A percentile compares a stretch with the other conserved stretches of the same genome.
These are phyloP conservation scores for Fallopia convolvulus DNA, from an alignment of 148 eudicot species.

Conservation along the genomic window DNA sequence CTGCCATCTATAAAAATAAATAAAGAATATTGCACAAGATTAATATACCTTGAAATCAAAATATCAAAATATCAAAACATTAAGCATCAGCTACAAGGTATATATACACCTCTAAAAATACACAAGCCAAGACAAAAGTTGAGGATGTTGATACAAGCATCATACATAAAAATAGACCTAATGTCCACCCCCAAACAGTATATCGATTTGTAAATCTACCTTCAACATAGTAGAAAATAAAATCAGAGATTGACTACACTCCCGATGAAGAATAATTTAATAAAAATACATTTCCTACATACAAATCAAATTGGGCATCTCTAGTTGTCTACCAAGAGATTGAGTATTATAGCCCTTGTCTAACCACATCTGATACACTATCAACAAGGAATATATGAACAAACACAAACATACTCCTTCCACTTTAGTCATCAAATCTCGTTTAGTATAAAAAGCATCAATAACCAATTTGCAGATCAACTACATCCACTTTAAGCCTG, in stretches of 20 bases:
- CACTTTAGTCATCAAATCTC: neutral
- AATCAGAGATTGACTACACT: neutral
- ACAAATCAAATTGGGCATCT: neutral
- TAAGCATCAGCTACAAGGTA: neutral
- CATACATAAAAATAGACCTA: neutral
- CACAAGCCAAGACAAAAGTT: neutral
- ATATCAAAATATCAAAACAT: slow-evolving; percentile 1
- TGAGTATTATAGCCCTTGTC: neutral
- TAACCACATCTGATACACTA: neutral
- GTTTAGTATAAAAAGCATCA: neutral
- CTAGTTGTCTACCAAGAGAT: neutral
- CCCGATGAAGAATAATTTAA: neutral
- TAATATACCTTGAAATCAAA: neutral
- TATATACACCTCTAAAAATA: neutral
- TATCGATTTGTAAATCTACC: neutral
- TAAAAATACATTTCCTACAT: neutral
- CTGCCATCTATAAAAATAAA: slow-evolving; percentile 25
- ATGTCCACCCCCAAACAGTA: neutral
- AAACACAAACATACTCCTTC: neutral
- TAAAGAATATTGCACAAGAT: neutral
- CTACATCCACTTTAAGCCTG: neutral
- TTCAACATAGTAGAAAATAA: neutral
- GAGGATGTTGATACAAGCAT: neutral
- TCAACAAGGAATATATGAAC: neutral
- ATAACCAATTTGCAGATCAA: neutral